Conservation (phyloP, 805 yeast species). For the Metschnikowia proteae region DNA sequence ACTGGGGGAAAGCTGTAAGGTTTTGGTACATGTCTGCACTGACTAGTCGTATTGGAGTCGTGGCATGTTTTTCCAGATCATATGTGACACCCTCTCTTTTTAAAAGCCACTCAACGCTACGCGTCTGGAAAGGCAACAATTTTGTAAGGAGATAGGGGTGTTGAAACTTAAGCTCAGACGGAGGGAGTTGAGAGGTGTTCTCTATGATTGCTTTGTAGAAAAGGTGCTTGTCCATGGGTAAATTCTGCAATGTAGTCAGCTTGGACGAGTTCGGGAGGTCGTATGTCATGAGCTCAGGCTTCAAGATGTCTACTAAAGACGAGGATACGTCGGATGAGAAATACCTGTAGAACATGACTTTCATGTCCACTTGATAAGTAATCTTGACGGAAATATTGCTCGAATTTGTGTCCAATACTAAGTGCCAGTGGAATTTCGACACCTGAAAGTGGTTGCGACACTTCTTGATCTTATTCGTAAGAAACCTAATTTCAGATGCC, state of each 20-base stretch:
- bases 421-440: conserved; percentile 2
- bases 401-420: conserved; percentile 7
- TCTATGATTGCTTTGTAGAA: conserved; percentile 52
- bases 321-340: conserved; percentile 17
- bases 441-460: conserved; percentile 14
- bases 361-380: conserved; percentile 9
- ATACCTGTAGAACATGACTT: conserved; percentile 13
- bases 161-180: conserved; percentile 21
- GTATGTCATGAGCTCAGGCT: not conserved
- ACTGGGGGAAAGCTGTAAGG: conserved; percentile 6
- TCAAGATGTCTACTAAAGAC: conserved; percentile 7
- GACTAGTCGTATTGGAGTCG: conserved; percentile 21
- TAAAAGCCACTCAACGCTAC: conserved; percentile 56
- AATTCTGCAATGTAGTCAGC: not conserved
- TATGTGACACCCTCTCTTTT: conserved; percentile 45
- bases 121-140: conserved; percentile 49
- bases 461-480: conserved; percentile 11
- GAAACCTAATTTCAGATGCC: conserved; percentile 14
- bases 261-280: not conserved
- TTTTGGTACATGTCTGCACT: conserved; percentile 5
- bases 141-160: conserved; percentile 44
- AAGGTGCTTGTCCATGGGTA: conserved; percentile 30
- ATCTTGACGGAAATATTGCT: conserved; percentile 5
- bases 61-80: conserved; percentile 23
- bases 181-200: conserved; percentile 32